Base-by-base conservation (phyloP, 768 basidiomycete genomes). In the Boletus vermiculosoides region DNA sequence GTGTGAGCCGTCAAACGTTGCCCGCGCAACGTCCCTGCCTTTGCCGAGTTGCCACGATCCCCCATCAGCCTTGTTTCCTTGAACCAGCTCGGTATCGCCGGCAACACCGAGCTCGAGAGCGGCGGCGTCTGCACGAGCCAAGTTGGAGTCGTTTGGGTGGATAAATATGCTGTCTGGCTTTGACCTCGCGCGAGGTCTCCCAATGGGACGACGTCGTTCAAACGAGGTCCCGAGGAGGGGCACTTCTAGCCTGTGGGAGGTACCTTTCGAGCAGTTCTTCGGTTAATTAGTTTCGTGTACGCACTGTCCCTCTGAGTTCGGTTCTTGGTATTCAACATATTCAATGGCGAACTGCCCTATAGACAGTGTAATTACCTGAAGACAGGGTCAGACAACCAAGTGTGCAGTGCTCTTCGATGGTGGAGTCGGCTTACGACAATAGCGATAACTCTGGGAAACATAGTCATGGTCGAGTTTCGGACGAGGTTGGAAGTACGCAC, bases 91-190 rank as follows among this genome's bases (percentile, higher is more conserved):
- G 9, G 81, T 79, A 55, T 80, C 77, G 22, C 78, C 75, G 4
- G 69, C 69, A 18, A 85, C 57, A 23, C 84, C 86, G 33, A 85
- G 71, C 62, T 83, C 77, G 45, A 80, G 67, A 0, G 84, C 84
- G n/a, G 72, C 77, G 10, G 80, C 83, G 56, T 88, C 86, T 3
- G 86, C 86, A 36, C 86, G 83, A 7, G 84, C 85, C 58, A 86
- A 63, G 64, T 86, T 87, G 37, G 85, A 86, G 42, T 84, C 68
- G 42, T 69, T 70, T 2, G 87, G 86, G 62, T 87, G 85, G 49
- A 87, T 86, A 62, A 82, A 83, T 50, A 87, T 83, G 37, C 66
- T 71, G 12, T 80, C 80, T 3, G 85, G 84, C 63, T 83, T 86
- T 45, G 82, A 78, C 67, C 73, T 82, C 15, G 79, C 73, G 54